Evolutionary conservation across 2,329 filamentous ascomycete species (phyloP), one percentile per base, ranked within the genome.

Genomic region (Ramichloridium luteum): DNA sequence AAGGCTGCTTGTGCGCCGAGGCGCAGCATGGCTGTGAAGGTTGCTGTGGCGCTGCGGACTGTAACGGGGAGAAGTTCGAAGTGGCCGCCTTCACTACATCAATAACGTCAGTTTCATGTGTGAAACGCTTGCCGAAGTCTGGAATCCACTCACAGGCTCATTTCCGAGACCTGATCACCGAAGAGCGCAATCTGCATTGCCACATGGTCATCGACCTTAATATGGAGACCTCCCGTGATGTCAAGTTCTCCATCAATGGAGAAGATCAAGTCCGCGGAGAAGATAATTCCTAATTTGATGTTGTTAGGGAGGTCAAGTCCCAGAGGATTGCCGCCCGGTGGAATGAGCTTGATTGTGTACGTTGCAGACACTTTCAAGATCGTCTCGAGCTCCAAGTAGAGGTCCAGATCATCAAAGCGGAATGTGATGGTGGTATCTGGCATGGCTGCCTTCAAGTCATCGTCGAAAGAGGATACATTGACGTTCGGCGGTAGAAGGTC

Each of bases 31-130:
- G 65, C 69, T 1, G 55, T 60, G 6, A 74, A 49, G 0, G 61
- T 43, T 1, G 58, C 58, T 32, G 57, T 59, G n/a, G 57, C 58
- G 16, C 55, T 61, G 36, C 61, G 49, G 17, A 73, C 51, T 0
- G 57, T 66, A 3, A 74, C 64, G 0, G 70, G 70, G 1, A 74
- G 59, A 35, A 72, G 72, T 34, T 72, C 67, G 36, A 72, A 73
- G 10, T 59, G 48, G 1, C 64, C 70, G 4, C 67, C 67, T 3
- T 65, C 61, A 27, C 67, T 71, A 34, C 23, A 30, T 6, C n/a
- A n/a, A n/a, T n/a, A n/a, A n/a, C n/a, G n/a, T n/a, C n/a, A n/a
- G n/a, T n/a, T n/a, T n/a, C n/a, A n/a, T n/a, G n/a, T n/a, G n/a
- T n/a, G n/a, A n/a, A n/a, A n/a, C n/a, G n/a, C n/a, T n/a, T n/a